phyloP scores from a whole-genome alignment of 179 eudicot species.

The Sideroxylon spinosum region DNA sequence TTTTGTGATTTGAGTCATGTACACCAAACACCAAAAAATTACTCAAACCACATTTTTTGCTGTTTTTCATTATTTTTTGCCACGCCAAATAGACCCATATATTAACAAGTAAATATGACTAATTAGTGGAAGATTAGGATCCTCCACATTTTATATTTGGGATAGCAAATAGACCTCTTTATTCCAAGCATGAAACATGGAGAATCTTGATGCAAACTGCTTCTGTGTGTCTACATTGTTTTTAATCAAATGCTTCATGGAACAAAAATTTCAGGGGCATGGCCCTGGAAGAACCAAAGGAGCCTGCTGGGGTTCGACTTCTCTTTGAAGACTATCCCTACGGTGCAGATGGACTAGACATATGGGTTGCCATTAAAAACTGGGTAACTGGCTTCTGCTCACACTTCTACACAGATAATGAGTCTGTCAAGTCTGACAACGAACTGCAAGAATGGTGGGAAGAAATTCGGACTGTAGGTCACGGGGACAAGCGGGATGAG shows the following conservation, averaged over 20 bases:
- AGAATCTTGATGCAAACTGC: too few relatives aligned
- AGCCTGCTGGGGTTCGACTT: conserved; percentile 38
- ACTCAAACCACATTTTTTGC: too few relatives aligned
- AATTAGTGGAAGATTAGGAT: too few relatives aligned
- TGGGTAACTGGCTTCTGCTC: conserved; percentile 48
- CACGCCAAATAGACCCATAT: too few relatives aligned
- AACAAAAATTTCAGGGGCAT: conserved; percentile 30
- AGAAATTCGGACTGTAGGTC: conserved; percentile 42
- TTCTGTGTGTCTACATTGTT: too few relatives aligned
- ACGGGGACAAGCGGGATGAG: conserved; percentile 38
- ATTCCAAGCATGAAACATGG: too few relatives aligned
- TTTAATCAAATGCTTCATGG: not conserved
- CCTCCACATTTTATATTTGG: too few relatives aligned
- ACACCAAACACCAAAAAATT: too few relatives aligned
- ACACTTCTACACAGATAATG: conserved; percentile 33
- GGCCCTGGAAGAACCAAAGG: conserved; percentile 31
- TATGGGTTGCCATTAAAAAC: conserved; percentile 47
- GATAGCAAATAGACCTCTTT: too few relatives aligned
- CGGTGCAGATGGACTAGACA: conserved; percentile 55
- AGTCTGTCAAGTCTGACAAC: conserved; percentile 29
- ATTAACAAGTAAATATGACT: too few relatives aligned
- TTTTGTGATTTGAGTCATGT: too few relatives aligned
- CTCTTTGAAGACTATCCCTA: conserved; percentile 50
- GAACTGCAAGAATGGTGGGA: conserved; percentile 59
- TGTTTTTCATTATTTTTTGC: too few relatives aligned